Conservation (phyloP, 2,329 filamentous ascomycete genomes). For the Dactylonectria macrodidyma region DNA sequence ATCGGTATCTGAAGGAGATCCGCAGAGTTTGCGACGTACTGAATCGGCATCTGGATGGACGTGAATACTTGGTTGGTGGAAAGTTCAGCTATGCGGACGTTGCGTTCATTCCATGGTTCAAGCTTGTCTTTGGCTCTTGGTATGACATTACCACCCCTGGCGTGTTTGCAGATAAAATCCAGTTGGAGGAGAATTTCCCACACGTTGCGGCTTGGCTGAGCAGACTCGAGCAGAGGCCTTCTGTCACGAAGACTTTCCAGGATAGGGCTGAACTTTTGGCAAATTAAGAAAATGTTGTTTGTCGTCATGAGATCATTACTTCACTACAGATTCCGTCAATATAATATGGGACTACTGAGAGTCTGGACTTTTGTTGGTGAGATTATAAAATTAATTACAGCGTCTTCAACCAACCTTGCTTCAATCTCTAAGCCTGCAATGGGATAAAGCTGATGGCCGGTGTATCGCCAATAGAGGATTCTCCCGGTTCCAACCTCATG, state of each 20-base stretch:
- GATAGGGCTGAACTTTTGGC: too few relatives aligned
- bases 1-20: background rate
- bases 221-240: background rate
- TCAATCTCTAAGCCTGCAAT: too few relatives aligned
- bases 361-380: too few relatives aligned
- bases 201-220: slow-evolving; percentile 1
- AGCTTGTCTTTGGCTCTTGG: background rate
- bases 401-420: too few relatives aligned
- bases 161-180: background rate
- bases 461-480: too few relatives aligned
- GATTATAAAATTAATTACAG: too few relatives aligned
- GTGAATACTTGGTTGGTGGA: background rate
- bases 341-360: too few relatives aligned
- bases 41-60: background rate
- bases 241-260: background rate
- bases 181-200: background rate
- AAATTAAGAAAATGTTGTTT: too few relatives aligned
- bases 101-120: background rate
- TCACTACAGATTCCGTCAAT: too few relatives aligned
- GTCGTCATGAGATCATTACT: too few relatives aligned
- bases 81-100: background rate
- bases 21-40: background rate
- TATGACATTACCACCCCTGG: background rate
- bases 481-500: too few relatives aligned
- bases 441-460: too few relatives aligned